A percentile compares a stretch with the other conserved stretches of the same genome.
phyloP scores from a whole-genome alignment of 23 red algal species.

The Agarophyton chilense region DNA sequence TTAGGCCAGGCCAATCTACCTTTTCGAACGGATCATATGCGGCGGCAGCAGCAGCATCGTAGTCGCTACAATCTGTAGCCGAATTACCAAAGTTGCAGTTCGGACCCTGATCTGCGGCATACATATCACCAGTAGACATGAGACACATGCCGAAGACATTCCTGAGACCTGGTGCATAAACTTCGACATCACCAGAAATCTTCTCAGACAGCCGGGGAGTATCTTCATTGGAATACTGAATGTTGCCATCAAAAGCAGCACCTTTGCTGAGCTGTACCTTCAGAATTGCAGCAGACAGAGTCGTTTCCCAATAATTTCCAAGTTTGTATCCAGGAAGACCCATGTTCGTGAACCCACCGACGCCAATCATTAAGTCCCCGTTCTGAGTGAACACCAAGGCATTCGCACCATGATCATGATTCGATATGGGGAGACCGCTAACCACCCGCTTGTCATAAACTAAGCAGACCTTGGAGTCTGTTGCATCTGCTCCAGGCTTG shows the following conservation, averaged over 20 bases:
- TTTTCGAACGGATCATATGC: constrained; percentile 28
- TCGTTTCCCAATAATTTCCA: constrained; percentile 57
- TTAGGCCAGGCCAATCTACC: constrained; percentile 30
- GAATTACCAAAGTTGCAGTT: constrained; percentile 65
- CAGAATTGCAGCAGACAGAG: constrained; percentile 58
- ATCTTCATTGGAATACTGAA: constrained; percentile 37
- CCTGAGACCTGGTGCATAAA: constrained; percentile 25
- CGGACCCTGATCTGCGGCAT: constrained; percentile 62
- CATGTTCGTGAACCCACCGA: constrained; percentile 78
- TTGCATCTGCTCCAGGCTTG: constrained; percentile 14
- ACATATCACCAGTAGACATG: constrained; percentile 42
- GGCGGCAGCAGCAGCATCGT: constrained; percentile 22
- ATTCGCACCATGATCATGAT: constrained; percentile 64
- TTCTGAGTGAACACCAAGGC: constrained; percentile 47
- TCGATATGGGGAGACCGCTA: constrained; percentile 50
- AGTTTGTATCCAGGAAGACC: constrained; percentile 64
- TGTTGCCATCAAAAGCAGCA: constrained; percentile 41
- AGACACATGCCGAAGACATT: constrained; percentile 54
- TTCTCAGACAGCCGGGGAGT: constrained; percentile 8
- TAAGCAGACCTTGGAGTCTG: constrained; percentile 32
- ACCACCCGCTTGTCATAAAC: constrained; percentile 48
- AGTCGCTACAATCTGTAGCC: constrained; percentile 40
- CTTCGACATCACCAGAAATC: constrained; percentile 33
- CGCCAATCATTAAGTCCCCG: constrained; percentile 48
- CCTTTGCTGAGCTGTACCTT: constrained; percentile 20